Conservation (phyloP, 345 rosid species). For the Salix arbutifolia region DNA sequence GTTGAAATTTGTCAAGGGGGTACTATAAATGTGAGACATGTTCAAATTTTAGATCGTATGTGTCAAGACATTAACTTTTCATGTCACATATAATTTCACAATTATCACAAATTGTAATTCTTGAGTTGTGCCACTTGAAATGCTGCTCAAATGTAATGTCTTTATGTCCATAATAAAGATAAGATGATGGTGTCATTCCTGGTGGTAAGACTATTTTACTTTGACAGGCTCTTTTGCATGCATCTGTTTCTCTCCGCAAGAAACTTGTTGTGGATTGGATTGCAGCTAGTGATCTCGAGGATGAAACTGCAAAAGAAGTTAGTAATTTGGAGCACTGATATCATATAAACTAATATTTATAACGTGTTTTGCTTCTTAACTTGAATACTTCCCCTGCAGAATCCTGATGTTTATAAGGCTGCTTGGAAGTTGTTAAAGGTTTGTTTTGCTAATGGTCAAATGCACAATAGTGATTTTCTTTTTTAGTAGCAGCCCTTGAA, state of each 20-base stretch:
- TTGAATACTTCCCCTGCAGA: constrained; percentile 38
- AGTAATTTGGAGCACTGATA: not conserved
- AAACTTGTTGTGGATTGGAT: constrained; percentile 90
- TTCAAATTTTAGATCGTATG: not conserved
- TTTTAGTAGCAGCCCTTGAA: not conserved
- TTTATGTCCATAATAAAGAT: not conserved
- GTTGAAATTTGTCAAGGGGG: not conserved
- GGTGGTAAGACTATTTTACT: not conserved
- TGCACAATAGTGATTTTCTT: not conserved
- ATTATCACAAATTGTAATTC: not conserved
- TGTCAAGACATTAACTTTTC: not conserved
- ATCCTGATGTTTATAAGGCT: constrained; percentile 76
- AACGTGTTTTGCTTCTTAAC: not conserved
- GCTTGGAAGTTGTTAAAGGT: constrained; percentile 91
- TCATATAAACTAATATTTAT: not conserved
- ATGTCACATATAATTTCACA: not conserved
- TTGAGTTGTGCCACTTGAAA: not conserved
- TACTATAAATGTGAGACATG: not conserved
- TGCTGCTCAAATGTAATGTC: not conserved
- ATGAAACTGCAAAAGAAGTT: constrained; percentile 63
- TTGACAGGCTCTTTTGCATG: constrained; percentile 89
- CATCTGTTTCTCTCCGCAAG: constrained; percentile 70
- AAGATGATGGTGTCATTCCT: not conserved
- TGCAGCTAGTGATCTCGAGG: constrained; percentile 95
- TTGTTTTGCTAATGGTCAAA: not conserved